Evolutionary conservation across 345 rosid genomes (phyloP).

Genomic region (Salix suchowensis): DNA sequence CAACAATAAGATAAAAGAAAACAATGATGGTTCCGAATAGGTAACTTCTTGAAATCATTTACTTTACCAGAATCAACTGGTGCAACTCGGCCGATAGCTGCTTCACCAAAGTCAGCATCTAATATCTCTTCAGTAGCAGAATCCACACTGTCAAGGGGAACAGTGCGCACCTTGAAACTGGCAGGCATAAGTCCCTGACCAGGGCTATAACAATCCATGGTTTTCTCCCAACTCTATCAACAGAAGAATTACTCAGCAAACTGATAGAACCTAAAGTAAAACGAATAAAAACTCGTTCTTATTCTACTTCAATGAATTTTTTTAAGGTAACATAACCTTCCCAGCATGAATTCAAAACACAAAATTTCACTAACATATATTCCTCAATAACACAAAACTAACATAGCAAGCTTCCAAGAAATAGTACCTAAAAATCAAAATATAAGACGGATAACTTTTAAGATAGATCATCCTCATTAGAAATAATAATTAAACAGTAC

Average conservation of each 20-base stretch:
- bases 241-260: constrained; percentile 1
- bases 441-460: neutral
- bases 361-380: constrained; percentile 5
- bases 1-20: neutral
- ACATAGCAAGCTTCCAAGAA: neutral
- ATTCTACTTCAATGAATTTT: neutral
- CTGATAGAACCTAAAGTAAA: neutral
- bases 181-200: constrained; percentile 97
- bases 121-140: constrained; percentile 63
- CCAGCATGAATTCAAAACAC: neutral
- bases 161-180: constrained; percentile 79
- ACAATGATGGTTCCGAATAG: neutral
- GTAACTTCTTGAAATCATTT: neutral
- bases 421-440: neutral
- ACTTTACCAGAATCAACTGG: constrained; percentile 71
- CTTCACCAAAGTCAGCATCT: constrained; percentile 93
- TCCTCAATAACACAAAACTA: neutral
- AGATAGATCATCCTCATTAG: neutral
- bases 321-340: neutral
- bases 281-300: neutral
- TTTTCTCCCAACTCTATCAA: constrained; percentile 87
- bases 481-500: neutral
- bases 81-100: constrained; percentile 94
- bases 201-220: constrained; percentile 88
- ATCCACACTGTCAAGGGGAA: constrained; percentile 67